A percentile compares a stretch with the other conserved stretches of the same genome.
phyloP scores from a whole-genome alignment of 495 filamentous ascomycete species.

The Aspergillus homomorphus region DNA sequence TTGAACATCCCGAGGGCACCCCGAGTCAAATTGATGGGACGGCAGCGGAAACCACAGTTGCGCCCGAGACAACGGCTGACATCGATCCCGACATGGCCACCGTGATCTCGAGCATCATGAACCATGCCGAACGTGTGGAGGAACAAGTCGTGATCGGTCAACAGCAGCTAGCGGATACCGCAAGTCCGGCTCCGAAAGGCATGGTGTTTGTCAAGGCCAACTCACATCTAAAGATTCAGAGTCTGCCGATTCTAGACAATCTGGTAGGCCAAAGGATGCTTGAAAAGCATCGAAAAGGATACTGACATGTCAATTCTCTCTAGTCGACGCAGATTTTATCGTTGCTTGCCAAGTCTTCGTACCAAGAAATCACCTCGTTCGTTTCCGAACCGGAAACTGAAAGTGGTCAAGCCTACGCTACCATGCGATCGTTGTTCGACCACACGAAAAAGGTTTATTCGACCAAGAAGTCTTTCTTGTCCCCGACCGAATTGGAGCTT shows the following conservation, averaged over 20 bases:
- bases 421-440: conserved; percentile 76
- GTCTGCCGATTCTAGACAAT: conserved; percentile 70
- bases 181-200: conserved; percentile 33
- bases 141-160: conserved; percentile 42
- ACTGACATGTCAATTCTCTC: conserved; percentile 11
- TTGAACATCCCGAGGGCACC: conserved; percentile 21
- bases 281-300: background rate
- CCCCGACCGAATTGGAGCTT: conserved; percentile 68
- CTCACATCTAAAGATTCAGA: conserved; percentile 61
- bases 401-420: conserved; percentile 74
- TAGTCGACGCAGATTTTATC: conserved; percentile 70
- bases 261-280: conserved; percentile 45
- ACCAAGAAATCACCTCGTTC: conserved; percentile 69
- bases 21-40: conserved; percentile 22
- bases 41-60: conserved; percentile 12
- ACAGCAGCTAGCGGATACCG: conserved; percentile 31
- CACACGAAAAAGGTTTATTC: conserved; percentile 79
- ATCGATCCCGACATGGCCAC: conserved; percentile 35
- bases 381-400: conserved; percentile 72
- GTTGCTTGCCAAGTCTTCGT: conserved; percentile 65
- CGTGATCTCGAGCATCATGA: conserved; percentile 46
- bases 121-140: conserved; percentile 48
- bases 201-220: conserved; percentile 52
- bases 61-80: conserved; percentile 22
- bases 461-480: conserved; percentile 65